Conservation (phyloP, 768 basidiomycete species). For the Boletus reticuloceps region DNA sequence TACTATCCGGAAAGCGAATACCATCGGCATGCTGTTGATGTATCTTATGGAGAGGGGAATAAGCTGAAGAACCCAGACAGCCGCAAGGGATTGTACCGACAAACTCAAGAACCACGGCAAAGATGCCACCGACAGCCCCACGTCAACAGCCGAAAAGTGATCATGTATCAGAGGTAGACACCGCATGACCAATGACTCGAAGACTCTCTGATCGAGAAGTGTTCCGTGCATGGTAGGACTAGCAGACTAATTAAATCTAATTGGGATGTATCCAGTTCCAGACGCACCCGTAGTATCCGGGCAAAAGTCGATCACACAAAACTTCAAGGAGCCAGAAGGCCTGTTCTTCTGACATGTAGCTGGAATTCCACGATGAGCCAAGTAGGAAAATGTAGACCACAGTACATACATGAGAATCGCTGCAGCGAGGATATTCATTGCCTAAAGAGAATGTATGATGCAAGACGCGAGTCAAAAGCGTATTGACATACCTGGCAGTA, state of each 20-base stretch:
- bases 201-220: conserved; percentile 96
- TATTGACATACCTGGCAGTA: conserved; percentile 74
- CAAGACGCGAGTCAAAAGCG: neutral
- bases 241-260: conserved; percentile 3
- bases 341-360: conserved; percentile 99
- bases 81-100: conserved; percentile 48
- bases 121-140: conserved; percentile 95
- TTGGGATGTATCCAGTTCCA: neutral
- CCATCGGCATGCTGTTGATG: conserved; percentile 94
- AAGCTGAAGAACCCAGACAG: neutral
- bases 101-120: conserved; percentile 98
- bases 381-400: neutral
- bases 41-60: conserved; percentile 43
- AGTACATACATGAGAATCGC: conserved; percentile 82
- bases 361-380: conserved; percentile 32
- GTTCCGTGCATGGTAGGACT: conserved; percentile 99
- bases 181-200: conserved; percentile 87
- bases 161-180: conserved; percentile 93
- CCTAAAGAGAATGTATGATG: conserved; percentile 41
- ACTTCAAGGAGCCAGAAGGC: conserved; percentile 97
- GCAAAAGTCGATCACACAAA: conserved; percentile 89
- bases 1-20: conserved; percentile 96
- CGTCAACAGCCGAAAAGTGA: conserved; percentile 87
- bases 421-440: conserved; percentile 97
- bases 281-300: conserved; percentile 92